Conservation (phyloP, 2,329 filamentous ascomycete species). For the Penicillium sp. region DNA sequence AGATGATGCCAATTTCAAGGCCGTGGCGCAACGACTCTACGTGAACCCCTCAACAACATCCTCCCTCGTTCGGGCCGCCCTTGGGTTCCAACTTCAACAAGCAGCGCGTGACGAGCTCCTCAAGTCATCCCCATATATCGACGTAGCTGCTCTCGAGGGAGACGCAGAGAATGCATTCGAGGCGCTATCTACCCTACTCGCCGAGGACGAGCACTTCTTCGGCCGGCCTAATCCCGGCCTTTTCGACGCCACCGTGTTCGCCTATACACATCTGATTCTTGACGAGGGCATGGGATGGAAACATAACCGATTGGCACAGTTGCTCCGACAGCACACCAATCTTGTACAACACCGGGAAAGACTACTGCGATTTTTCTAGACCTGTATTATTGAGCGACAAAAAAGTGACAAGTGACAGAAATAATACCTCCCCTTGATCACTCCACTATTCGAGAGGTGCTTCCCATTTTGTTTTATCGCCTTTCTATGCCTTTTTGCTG, state of each 20-base stretch:
- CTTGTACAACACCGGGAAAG: slow-evolving; percentile 70
- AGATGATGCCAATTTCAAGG: slow-evolving; percentile 65
- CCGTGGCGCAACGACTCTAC: slow-evolving; percentile 75
- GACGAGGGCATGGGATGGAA: slow-evolving; percentile 69
- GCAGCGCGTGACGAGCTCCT: slow-evolving; percentile 78
- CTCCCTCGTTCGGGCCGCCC: slow-evolving; percentile 65
- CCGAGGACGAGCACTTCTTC: slow-evolving; percentile 67
- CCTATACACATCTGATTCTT: slow-evolving; percentile 83
- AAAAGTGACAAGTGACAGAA: slow-evolving; percentile 14
- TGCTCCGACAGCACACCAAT: slow-evolving; percentile 63
- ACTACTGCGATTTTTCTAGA: slow-evolving; percentile 61
- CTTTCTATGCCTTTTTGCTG: slow-evolving; percentile 37
- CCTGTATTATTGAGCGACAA: slow-evolving; percentile 22
- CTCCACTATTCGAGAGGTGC: neutral
- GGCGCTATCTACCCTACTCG: slow-evolving; percentile 66
- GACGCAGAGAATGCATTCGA: slow-evolving; percentile 68
- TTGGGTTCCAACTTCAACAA: slow-evolving; percentile 69
- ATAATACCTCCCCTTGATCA: slow-evolving; percentile 18
- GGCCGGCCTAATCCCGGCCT: slow-evolving; percentile 64
- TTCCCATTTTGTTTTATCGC: neutral
- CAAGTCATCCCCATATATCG: slow-evolving; percentile 62
- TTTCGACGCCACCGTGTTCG: slow-evolving; percentile 89
- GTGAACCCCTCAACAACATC: slow-evolving; percentile 67
- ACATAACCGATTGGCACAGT: slow-evolving; percentile 64
- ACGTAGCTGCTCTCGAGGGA: slow-evolving; percentile 62